These are phyloP conservation scores for Ophiostoma triangulosporum DNA, from an alignment of 2,329 filamentous ascomycete species.

Conservation along the genomic window DNA sequence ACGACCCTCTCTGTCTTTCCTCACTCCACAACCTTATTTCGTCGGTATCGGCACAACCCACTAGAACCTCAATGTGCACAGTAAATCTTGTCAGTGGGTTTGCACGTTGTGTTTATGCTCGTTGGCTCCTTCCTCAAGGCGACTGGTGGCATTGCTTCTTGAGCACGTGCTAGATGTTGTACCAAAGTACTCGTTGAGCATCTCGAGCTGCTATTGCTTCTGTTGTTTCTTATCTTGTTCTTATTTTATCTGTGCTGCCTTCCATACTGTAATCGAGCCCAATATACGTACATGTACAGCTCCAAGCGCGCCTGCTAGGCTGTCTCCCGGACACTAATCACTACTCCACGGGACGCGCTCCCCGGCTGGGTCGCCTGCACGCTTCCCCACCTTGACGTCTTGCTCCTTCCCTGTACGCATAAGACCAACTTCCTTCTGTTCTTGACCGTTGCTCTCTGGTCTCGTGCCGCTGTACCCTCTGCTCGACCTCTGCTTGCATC, in stretches of 20 bases:
- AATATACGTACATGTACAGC: background rate
- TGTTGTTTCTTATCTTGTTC: no score
- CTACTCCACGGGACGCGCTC: background rate
- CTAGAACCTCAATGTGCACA: background rate
- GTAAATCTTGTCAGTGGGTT: background rate
- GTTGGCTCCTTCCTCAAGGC: no score
- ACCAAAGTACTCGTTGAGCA: no score
- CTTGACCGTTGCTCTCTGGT: background rate
- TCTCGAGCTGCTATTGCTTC: no score
- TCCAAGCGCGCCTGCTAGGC: background rate
- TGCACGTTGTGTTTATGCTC: no score
- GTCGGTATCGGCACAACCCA: background rate
- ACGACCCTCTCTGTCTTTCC: background rate
- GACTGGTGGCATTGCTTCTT: no score
- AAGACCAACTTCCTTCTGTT: background rate
- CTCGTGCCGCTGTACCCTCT: background rate
- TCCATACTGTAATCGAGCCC: no score
- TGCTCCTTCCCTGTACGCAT: background rate
- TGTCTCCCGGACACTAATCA: background rate
- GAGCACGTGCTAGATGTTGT: no score
- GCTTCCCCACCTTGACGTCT: background rate
- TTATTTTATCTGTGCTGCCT: no score
- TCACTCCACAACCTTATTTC: constrained; percentile 5
- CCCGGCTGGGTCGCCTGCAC: background rate
- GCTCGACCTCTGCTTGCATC: background rate